Base-by-base conservation (phyloP, 2,329 filamentous ascomycete species). In the Decorospora gaudefroyi region DNA sequence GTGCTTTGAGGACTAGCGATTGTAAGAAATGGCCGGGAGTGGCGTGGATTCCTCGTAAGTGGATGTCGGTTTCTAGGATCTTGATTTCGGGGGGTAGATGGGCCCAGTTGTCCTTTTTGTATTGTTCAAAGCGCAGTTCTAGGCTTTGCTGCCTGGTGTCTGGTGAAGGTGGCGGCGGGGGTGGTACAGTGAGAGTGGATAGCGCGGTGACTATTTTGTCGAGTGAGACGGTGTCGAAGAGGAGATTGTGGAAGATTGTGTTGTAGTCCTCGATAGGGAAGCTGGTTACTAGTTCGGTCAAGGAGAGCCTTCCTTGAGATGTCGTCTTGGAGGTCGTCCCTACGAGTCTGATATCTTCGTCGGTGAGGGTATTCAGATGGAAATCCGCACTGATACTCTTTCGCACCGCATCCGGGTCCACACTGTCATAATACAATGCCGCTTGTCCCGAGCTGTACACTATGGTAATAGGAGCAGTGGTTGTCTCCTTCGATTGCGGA, bases 371-470 rank as follows among this genome's bases (percentile, higher is more conserved):
- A 18, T 48, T 50, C 23, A 52, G 26, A 23, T 53, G 45, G 12
- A 58, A 46, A 28, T 53, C 42, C 16, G 50, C 28, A n/a, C 23
- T 48, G 10, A 45, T 40, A 21, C 49, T 43, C 11, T 38, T 21
- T 8, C 48, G 48, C 6, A 49, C 22, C 3, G 32, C 46, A 6
- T 34, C 39, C 6, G 40, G 16, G 32, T 44, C 29, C 12, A 44
- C 29, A 17, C 49, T 42, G 11, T 55, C 34, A 16, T 57, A 55
- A 13, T 40, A 46, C n/a, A 55, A 34, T 8, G 46, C 40, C 6
- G 45, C 52, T 27, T 38, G 32, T 26, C 26, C 11, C 4, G 41
- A 31, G 17, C 52, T 31, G 23, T 51, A 53, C 2, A 55, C n/a
- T 16, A 57, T 49, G 5, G 39, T 34, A 9, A 46, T 3, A 9